phyloP scores from a whole-genome alignment of 805 yeast species.

The Saturnispora saitoi region DNA sequence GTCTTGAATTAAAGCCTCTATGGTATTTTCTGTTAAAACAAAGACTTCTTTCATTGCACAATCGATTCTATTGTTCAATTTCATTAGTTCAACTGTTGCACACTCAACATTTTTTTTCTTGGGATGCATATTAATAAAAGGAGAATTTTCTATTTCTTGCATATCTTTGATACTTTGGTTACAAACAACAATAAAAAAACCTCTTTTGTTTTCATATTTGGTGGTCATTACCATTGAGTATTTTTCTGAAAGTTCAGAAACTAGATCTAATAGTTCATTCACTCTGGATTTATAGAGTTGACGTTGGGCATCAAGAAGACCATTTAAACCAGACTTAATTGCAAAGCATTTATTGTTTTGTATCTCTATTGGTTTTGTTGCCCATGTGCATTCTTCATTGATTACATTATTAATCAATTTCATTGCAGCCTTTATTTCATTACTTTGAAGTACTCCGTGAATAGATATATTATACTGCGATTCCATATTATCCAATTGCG shows the following conservation, averaged over 20 bases:
- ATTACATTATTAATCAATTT: slow-evolving; percentile 26
- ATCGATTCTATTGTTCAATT: slow-evolving; percentile 33
- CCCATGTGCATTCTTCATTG: slow-evolving; percentile 38
- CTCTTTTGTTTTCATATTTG: slow-evolving; percentile 30
- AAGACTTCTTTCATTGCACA: slow-evolving; percentile 35
- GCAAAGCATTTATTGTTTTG: slow-evolving; percentile 39
- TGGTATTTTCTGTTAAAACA: slow-evolving; percentile 33
- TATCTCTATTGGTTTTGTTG: slow-evolving; percentile 30
- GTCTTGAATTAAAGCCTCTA: slow-evolving; percentile 26
- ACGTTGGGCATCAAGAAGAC: slow-evolving; percentile 37
- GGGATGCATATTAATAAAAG: slow-evolving; percentile 27
- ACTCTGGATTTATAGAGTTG: slow-evolving; percentile 31
- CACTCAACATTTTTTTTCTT: slow-evolving; percentile 30
- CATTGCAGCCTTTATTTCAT: slow-evolving; percentile 19
- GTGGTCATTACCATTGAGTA: slow-evolving; percentile 24
- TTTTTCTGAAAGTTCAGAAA: slow-evolving; percentile 22
- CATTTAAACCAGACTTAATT: slow-evolving; percentile 36
- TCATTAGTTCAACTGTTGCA: slow-evolving; percentile 33
- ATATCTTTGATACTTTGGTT: background rate
- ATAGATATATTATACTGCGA: slow-evolving; percentile 20
- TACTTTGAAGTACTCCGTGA: slow-evolving; percentile 22
- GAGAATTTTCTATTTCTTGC: background rate
- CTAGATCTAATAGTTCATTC: slow-evolving; percentile 28
- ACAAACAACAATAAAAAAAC: slow-evolving; percentile 31
- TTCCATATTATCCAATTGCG: slow-evolving; percentile 12